These are phyloP conservation scores for Batkoa obscura DNA, from an alignment of 371 early-diverging fungal species.

Conservation along the genomic window DNA sequence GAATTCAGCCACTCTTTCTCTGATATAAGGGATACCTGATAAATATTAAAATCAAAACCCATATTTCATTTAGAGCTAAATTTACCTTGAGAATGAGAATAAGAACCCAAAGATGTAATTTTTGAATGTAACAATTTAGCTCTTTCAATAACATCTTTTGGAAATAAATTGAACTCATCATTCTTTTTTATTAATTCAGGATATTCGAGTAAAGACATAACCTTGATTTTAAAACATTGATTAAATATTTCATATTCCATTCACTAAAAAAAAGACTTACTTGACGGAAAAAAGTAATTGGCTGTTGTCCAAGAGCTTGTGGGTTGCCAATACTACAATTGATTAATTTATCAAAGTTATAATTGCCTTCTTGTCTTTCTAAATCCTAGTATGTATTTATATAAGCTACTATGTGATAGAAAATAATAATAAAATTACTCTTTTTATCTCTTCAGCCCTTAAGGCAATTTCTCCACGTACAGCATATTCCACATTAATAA, in stretches of 20 bases:
- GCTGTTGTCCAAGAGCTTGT: conserved; percentile 82
- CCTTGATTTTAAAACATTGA: conserved; percentile 20
- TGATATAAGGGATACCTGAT: conserved; percentile 47
- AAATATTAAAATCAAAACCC: background rate
- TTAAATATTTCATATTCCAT: background rate
- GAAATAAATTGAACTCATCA: conserved; percentile 45
- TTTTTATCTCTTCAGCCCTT: conserved; percentile 67
- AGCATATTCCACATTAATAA: conserved; percentile 76
- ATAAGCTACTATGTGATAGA: background rate
- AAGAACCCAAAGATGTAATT: conserved; percentile 73
- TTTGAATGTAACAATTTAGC: conserved; percentile 43
- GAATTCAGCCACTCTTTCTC: conserved; percentile 73
- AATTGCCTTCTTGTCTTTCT: conserved; percentile 25
- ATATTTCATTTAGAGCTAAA: background rate
- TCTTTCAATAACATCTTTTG: conserved; percentile 67
- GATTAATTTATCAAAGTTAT: conserved; percentile 59
- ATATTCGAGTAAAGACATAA: conserved; percentile 69
- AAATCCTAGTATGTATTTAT: background rate
- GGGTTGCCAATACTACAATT: conserved; percentile 97
- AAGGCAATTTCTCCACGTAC: conserved; percentile 93
- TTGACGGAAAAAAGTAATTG: conserved; percentile 94
- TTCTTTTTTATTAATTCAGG: conserved; percentile 45
- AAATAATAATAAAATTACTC: conserved; percentile 20
- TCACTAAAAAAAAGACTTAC: conserved; percentile 16
- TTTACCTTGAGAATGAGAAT: conserved; percentile 82